phyloP scores from a whole-genome alignment of 2,329 filamentous ascomycete species.

The Drechslerella stenobrocha region DNA sequence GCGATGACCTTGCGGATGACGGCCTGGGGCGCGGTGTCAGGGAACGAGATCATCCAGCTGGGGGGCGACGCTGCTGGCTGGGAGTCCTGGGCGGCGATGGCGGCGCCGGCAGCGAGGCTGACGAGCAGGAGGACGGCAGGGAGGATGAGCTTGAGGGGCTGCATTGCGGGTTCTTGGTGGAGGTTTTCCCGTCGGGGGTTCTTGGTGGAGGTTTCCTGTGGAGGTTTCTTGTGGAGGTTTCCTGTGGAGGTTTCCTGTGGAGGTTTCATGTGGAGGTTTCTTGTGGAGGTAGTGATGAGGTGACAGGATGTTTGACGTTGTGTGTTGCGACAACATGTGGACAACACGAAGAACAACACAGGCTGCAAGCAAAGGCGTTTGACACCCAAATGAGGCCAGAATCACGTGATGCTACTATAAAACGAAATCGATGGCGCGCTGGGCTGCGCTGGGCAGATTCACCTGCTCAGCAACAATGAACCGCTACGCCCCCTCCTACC shows the following conservation, averaged over 20 bases:
- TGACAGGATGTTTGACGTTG: too few relatives aligned
- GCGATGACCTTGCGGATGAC: slow-evolving; percentile 14
- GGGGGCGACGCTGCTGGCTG: slow-evolving; percentile 7
- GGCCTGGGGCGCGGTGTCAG: slow-evolving; percentile 13
- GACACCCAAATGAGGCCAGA: too few relatives aligned
- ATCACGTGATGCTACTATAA: too few relatives aligned
- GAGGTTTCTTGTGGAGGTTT: too few relatives aligned
- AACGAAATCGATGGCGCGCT: too few relatives aligned
- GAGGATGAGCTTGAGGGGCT: slow-evolving; percentile 30
- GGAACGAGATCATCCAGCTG: slow-evolving; percentile 32
- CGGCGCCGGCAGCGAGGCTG: slow-evolving; percentile 15
- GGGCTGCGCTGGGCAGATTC: too few relatives aligned
- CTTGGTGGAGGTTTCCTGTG: neutral
- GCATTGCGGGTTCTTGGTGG: slow-evolving; percentile 4
- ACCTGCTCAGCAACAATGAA: slow-evolving; percentile 13
- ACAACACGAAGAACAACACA: too few relatives aligned
- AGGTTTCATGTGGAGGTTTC: too few relatives aligned
- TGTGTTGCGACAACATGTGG: too few relatives aligned
- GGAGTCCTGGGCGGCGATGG: slow-evolving; percentile 3
- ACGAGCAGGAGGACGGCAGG: slow-evolving; percentile 26
- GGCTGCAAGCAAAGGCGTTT: too few relatives aligned
- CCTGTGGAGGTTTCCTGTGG: too few relatives aligned
- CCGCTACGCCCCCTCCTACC: slow-evolving; percentile 50
- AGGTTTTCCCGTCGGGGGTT: neutral
- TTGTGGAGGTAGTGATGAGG: too few relatives aligned